Base-by-base conservation (phyloP, 192 early-diverging fungal species). In the Phycomyces nitens region DNA sequence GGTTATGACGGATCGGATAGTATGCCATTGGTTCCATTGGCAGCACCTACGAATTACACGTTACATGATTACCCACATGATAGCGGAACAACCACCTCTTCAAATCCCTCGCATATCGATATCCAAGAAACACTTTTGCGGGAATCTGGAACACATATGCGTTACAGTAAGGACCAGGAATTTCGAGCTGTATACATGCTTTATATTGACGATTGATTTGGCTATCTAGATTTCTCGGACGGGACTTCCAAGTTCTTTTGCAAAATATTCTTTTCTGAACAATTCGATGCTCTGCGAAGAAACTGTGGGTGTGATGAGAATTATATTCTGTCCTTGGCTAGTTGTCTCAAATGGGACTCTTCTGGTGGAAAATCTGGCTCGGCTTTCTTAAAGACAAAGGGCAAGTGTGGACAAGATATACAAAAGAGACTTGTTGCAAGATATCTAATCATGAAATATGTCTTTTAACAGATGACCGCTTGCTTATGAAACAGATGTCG, bases 361-460 rank as follows among this genome's bases (percentile, higher is more conserved):
- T 75, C 72, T 7, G 96, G 96, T 12, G 96, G 96, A 21, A 96
- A 96, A 65, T 93, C 91, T 2, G 94, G 96, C 47, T 93, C 93
- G 0, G 84, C 87, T 11, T 98, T 98, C 57, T 54, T 96, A 52
- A 94, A 94, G 67, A 96, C 94, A 0, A 82, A 82, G 60, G 85
- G 85, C 87, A 58, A 21, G 29, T 9, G 34, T 44, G 22, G 50
- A 52, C n/a, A 41, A 66, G n/a, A n/a, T n/a, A n/a, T n/a, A n/a
- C n/a, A n/a, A n/a, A n/a, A n/a, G n/a, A n/a, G n/a, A n/a, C n/a
- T n/a, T n/a, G n/a, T n/a, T n/a, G n/a, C n/a, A n/a, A n/a, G n/a
- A n/a, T n/a, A n/a, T n/a, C n/a, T n/a, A n/a, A 50, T 69, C 6
- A 39, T 16, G 21, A 40, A 20, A 0, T 40, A 53, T 68, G 22